These are phyloP conservation scores for Lactifluus volemus DNA, from an alignment of 768 basidiomycete genomes.

Conservation along the genomic window DNA sequence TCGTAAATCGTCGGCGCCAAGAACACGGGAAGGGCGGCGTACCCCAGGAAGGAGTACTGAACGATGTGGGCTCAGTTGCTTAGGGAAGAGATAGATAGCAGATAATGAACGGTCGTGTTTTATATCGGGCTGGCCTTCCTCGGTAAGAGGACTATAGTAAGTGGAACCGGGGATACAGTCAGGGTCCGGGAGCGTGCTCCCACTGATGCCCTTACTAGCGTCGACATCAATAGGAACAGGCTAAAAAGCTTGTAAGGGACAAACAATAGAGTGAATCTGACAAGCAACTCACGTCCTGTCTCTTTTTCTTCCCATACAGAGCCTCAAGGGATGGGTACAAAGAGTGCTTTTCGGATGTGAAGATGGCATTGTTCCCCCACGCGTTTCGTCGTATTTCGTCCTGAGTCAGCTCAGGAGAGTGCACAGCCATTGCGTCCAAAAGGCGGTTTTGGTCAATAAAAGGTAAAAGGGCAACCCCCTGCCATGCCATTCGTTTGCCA, in stretches of 20 bases:
- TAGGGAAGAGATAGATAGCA: constrained; percentile 82
- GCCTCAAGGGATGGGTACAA: constrained; percentile 83
- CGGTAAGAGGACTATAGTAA: constrained; percentile 64
- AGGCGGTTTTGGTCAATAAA: constrained; percentile 88
- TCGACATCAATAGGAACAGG: constrained; percentile 61
- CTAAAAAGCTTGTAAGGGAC: constrained; percentile 34
- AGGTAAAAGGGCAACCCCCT: constrained; percentile 92
- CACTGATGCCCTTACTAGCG: constrained; percentile 71
- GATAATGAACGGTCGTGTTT: constrained; percentile 82
- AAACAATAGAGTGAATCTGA: neutral
- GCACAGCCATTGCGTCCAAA: constrained; percentile 69
- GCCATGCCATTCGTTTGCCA: constrained; percentile 99
- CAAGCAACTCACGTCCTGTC: constrained; percentile 50
- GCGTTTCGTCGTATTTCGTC: constrained; percentile 79
- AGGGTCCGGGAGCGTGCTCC: constrained; percentile 73
- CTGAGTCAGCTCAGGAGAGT: constrained; percentile 58
- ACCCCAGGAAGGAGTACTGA: constrained; percentile 75
- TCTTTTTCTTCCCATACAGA: constrained; percentile 86
- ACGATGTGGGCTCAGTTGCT: constrained; percentile 76
- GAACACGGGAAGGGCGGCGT: constrained; percentile 44
- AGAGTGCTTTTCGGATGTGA: constrained; percentile 75
- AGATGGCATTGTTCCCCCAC: constrained; percentile 78
- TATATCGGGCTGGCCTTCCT: constrained; percentile 64
- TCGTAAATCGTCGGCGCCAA: constrained; percentile 68
- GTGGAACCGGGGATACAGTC: constrained; percentile 89